Evolutionary conservation across 768 basidiomycete species (phyloP), one percentile per base, ranked within the genome.

Genomic region (Suillus subaureus): DNA sequence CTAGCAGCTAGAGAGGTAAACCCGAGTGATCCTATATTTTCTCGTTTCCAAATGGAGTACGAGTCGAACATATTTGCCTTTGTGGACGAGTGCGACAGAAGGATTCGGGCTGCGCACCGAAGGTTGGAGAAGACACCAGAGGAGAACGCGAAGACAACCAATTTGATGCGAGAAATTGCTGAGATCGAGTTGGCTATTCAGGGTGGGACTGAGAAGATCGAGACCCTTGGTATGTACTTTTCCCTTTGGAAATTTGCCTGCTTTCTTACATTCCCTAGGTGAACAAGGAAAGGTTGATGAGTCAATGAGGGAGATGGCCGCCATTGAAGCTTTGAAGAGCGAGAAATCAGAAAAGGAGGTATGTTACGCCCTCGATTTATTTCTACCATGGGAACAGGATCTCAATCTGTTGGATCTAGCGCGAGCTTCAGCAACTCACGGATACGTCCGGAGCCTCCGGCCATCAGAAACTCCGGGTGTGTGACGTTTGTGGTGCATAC

Each of bases 401-500:
- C 62, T 61, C 23, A 57, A 40, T 47, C 21, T 23, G 31, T 28
- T 62, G 67, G 55, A 57, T 60, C 64, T 67, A 96, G 92, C 90
- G 94, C 64, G 97, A 99, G 73, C 83, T 99, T 54, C 96, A 97
- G 79, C 90, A 96, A 77, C 82, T 99, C 69, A 97, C 97, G 49
- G 97, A 99, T 75, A 99, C 95, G 37, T 97, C 96, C 47, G 97
- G 97, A 64, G 97, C 97, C 6, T 97, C 96, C 64, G 97, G 97
- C n/a, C 97, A 99, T 83, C 97, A 99, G 80, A 99, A 99, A 80
- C 83, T 99, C 71, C 91, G 97, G 68, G 97, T 99, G n/a, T 99
- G 97, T 82, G 97, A 99, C 82, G 96, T 98, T 35, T 99, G 97
- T 76, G 97, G 97, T 72, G 97, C 97, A n/a, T 99, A 99, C 83